Evolutionary conservation across 1,284 basidiomycete species (phyloP), one percentile per base, ranked within the genome.

Genomic region (Austropuccinia psidii): DNA sequence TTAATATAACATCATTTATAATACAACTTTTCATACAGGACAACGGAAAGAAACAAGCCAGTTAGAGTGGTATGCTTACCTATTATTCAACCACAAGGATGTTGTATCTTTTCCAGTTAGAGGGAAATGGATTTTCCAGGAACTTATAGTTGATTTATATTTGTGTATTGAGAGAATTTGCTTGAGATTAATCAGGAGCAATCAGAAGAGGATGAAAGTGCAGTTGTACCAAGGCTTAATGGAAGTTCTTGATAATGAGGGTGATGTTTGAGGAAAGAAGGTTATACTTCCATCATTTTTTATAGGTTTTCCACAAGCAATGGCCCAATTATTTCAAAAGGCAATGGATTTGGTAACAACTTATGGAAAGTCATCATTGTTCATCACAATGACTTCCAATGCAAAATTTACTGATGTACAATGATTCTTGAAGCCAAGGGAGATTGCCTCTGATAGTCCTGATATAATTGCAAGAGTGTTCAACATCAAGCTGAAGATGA

Each of bases 351-450:
- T 83, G 74, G 82, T 81, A 0, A 75, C 77, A 1, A 60, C 73
- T 0, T 75, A 61, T 45, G 81, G 81, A 1, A 72, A 72, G 11
- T 81, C 81, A 0, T 81, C 79, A 4, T 80, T 82, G 60, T 83
- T 83, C 75, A 76, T 82, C 66, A 83, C 81, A 0, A 78, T 82
- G 78, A 82, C 81, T 0, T 82, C 81, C 77, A 83, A 83, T 75
- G 77, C 81, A 0, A 76, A 80, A 0, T 83, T 82, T 82, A 79
- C 78, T 6, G 81, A 82, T 76, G 82, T 83, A 35, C 50, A 29
- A 37, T 13, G 19, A 5, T 13, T 35, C 13, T 33, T 60, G 7
- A 4, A 39, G 21, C 35, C 29, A 19, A 17, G 29, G 6, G n/a
- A 55, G 29, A 31, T 8, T 7, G 21, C 52, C n/a, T 21, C 21